Evolutionary conservation across 169 alveolate species (phyloP).

Genomic region (Plasmodium coatneyi): DNA sequence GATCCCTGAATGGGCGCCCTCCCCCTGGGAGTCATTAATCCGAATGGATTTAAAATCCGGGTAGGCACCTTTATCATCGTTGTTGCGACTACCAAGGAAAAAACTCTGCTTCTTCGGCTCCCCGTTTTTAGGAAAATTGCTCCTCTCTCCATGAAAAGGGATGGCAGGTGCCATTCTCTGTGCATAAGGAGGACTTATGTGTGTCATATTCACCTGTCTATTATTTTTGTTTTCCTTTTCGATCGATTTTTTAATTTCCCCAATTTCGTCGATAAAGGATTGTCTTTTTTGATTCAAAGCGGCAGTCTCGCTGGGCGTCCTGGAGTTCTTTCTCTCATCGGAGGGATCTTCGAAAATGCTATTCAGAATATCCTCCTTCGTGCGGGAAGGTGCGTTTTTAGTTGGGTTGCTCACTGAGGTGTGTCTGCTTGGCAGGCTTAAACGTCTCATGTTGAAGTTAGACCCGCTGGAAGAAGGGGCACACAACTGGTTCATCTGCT

Average conservation of each 20-base stretch:
- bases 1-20: not conserved
- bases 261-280: conserved; percentile 22
- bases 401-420: not conserved
- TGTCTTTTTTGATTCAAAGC: conserved; percentile 8
- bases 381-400: not conserved
- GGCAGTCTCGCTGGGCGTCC: not conserved
- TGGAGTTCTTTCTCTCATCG: not conserved
- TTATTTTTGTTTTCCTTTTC: conserved; percentile 15
- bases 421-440: not conserved
- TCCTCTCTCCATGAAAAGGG: not conserved
- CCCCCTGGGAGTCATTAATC: not conserved
- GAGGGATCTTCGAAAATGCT: not conserved
- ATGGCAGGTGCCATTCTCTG: not conserved
- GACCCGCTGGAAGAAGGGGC: not conserved
- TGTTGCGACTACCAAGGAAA: not conserved
- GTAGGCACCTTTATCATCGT: not conserved
- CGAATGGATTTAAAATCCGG: conserved; percentile 10
- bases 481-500: not conserved
- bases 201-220: not conserved
- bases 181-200: not conserved
- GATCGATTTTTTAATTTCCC: conserved; percentile 20
- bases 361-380: not conserved
- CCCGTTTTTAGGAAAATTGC: not conserved
- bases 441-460: not conserved
- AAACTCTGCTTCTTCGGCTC: not conserved